Conservation (phyloP, 371 early-diverging fungal genomes). For the Mucor velutinosus region DNA sequence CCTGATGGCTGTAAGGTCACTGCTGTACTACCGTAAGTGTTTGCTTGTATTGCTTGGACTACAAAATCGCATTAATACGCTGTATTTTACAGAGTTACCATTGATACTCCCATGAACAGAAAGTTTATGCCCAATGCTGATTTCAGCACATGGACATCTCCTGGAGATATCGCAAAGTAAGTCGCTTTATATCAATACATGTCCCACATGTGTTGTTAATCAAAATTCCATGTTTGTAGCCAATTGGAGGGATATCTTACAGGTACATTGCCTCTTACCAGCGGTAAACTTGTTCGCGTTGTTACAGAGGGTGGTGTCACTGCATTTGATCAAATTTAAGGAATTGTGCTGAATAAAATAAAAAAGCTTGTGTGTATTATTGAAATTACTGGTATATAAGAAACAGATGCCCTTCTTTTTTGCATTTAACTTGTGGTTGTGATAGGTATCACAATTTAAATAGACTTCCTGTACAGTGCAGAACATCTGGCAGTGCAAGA, state of each 20-base stretch:
- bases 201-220: neutral
- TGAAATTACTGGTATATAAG: neutral
- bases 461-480: neutral
- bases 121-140: conserved; percentile 89
- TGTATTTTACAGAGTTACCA: conserved; percentile 58
- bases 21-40: conserved; percentile 81
- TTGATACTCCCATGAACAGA: conserved; percentile 96
- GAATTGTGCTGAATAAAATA: neutral
- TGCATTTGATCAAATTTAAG: conserved; percentile 47
- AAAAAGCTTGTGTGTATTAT: neutral
- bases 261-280: conserved; percentile 41
- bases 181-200: conserved; percentile 12
- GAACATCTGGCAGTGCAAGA: neutral
- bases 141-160: conserved; percentile 86
- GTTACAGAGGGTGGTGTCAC: conserved; percentile 57
- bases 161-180: conserved; percentile 74
- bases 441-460: neutral
- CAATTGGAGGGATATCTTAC: conserved; percentile 57
- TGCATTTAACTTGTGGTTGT: neutral
- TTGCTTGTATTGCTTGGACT: neutral
- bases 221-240: conserved; percentile 25
- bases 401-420: neutral
- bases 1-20: conserved; percentile 71
- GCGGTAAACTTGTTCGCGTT: conserved; percentile 59
- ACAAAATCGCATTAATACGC: neutral